Conservation (phyloP, 1,139 yeast species). For the Lodderomyces beijingensis region DNA sequence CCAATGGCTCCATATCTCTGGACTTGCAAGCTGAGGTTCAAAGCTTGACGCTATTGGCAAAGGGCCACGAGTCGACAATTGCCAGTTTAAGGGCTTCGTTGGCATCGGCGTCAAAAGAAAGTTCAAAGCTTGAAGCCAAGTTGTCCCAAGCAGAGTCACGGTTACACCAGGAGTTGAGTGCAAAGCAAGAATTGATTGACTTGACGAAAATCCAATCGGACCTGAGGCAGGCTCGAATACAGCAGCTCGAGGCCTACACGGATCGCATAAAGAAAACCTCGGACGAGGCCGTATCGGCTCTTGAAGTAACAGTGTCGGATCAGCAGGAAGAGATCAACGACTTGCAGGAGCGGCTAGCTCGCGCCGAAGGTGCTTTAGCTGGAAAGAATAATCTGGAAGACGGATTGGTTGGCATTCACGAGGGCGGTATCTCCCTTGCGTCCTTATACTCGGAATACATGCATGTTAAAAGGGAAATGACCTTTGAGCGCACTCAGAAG, state of each 20-base stretch:
- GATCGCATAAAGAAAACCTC: slow-evolving; percentile 40
- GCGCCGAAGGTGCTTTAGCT: slow-evolving; percentile 42
- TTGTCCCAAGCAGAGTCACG: slow-evolving; percentile 28
- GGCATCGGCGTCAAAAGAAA: slow-evolving; percentile 42
- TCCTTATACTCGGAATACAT: slow-evolving; percentile 67
- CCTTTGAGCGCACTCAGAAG: slow-evolving; percentile 69
- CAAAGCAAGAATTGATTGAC: slow-evolving; percentile 60
- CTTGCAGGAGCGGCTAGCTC: slow-evolving; percentile 32
- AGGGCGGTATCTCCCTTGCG: slow-evolving; percentile 48
- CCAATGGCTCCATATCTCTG: slow-evolving; percentile 18
- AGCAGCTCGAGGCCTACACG: slow-evolving; percentile 43
- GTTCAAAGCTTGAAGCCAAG: slow-evolving; percentile 32
- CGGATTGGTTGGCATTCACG: neutral
- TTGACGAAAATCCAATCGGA: slow-evolving; percentile 51
- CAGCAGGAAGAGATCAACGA: slow-evolving; percentile 32
- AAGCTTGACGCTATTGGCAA: slow-evolving; percentile 21
- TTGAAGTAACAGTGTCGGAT: slow-evolving; percentile 20
- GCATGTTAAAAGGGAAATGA: slow-evolving; percentile 60
- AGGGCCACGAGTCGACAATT: slow-evolving; percentile 16
- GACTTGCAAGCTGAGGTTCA: slow-evolving; percentile 24
- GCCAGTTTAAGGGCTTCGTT: slow-evolving; percentile 24
- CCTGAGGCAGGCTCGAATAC: slow-evolving; percentile 44
- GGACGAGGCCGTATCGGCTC: slow-evolving; percentile 21
- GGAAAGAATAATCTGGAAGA: slow-evolving; percentile 9
- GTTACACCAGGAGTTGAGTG: slow-evolving; percentile 56